Percentiles rank a stretch among this genome's conserved stretches.
Conservation (phyloP, 2,329 filamentous ascomycete species). For the Trichocomaceae sp. region DNA sequence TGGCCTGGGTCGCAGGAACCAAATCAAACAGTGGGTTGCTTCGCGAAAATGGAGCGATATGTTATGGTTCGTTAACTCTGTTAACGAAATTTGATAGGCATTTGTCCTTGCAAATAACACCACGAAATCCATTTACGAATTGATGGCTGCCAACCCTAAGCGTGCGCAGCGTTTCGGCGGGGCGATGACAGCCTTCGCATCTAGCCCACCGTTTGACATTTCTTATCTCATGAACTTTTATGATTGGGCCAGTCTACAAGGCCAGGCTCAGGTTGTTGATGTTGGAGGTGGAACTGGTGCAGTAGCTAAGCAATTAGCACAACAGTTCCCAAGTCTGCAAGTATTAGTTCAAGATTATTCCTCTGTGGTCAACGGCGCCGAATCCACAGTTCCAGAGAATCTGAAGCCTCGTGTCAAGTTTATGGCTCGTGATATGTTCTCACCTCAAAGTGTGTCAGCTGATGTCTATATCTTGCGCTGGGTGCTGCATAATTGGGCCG, state of each 20-base stretch:
- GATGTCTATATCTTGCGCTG: constrained; percentile 34
- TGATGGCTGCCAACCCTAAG: background rate
- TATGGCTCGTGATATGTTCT: constrained; percentile 21
- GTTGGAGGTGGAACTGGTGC: background rate
- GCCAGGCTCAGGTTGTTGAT: background rate
- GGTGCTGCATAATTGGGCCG: constrained; percentile 34
- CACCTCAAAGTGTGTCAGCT: constrained; percentile 17
- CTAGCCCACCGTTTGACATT: background rate
- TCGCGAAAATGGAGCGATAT: background rate
- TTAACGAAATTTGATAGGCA: background rate
- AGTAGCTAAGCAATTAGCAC: background rate
- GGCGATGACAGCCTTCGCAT: background rate
- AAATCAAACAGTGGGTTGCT: too few relatives aligned
- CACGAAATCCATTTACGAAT: background rate
- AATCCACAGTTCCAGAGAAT: background rate
- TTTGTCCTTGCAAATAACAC: background rate
- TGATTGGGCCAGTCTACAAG: background rate
- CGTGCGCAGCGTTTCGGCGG: background rate
- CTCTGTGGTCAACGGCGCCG: background rate
- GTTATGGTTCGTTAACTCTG: background rate
- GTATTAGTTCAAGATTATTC: background rate
- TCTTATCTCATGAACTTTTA: background rate
- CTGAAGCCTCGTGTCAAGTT: constrained; percentile 14
- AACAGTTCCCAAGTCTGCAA: background rate
- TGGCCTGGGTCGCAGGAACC: background rate